These are phyloP conservation scores for Neonectria sp. DNA, from an alignment of 2,329 filamentous ascomycete species.

Conservation along the genomic window DNA sequence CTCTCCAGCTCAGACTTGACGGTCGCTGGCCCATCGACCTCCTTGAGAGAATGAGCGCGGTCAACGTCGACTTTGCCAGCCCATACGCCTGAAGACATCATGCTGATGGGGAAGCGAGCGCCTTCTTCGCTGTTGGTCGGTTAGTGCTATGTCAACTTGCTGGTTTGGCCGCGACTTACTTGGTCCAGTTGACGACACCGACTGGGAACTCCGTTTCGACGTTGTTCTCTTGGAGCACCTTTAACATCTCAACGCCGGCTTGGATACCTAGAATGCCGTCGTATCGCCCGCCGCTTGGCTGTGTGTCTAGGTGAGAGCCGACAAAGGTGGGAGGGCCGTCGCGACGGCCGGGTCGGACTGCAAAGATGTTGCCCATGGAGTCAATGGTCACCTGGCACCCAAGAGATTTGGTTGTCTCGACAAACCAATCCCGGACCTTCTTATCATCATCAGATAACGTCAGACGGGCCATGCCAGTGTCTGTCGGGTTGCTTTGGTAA, in stretches of 20 bases:
- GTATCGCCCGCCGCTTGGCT: slow-evolving; percentile 77
- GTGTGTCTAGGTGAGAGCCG: slow-evolving; percentile 79
- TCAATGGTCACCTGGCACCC: slow-evolving; percentile 80
- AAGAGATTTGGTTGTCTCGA: slow-evolving; percentile 72
- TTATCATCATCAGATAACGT: slow-evolving; percentile 83
- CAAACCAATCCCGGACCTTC: slow-evolving; percentile 84
- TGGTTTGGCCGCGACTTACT: slow-evolving; percentile 60
- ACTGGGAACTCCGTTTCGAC: slow-evolving; percentile 80
- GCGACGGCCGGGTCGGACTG: slow-evolving; percentile 74
- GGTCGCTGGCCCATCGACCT: slow-evolving; percentile 57
- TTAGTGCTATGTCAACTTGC: slow-evolving; percentile 18
- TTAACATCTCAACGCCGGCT: slow-evolving; percentile 81
- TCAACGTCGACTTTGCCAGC: slow-evolving; percentile 76
- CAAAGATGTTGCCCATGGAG: slow-evolving; percentile 86
- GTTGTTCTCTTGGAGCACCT: slow-evolving; percentile 75
- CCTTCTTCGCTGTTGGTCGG: slow-evolving; percentile 76
- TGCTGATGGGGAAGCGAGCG: slow-evolving; percentile 82
- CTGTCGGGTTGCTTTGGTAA: slow-evolving; percentile 51
- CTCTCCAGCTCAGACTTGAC: slow-evolving; percentile 70
- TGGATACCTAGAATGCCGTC: slow-evolving; percentile 84
- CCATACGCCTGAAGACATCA: slow-evolving; percentile 84
- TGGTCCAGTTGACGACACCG: slow-evolving; percentile 85
- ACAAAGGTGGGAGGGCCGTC: slow-evolving; percentile 74
- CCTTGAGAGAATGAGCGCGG: slow-evolving; percentile 73
- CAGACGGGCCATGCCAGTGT: slow-evolving; percentile 85